Evolutionary conservation across 1,139 yeast genomes (phyloP).

Genomic region (Pichia sp.): DNA sequence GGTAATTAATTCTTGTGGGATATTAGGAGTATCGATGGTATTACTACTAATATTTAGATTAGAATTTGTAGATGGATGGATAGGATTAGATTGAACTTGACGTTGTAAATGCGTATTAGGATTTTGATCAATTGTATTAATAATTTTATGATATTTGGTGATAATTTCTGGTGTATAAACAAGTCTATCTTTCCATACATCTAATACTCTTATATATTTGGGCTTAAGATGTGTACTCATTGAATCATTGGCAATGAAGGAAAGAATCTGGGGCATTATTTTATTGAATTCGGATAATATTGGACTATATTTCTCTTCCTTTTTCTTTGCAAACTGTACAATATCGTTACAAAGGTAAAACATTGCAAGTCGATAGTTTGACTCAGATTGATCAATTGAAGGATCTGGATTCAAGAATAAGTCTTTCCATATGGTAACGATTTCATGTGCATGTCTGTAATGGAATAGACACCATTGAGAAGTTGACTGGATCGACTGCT

Average conservation of each 20-base stretch:
- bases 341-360: slow-evolving; percentile 78
- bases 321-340: slow-evolving; percentile 69
- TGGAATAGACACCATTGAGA: slow-evolving; percentile 85
- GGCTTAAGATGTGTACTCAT: slow-evolving; percentile 23
- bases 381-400: slow-evolving; percentile 29
- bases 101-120: background rate
- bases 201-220: slow-evolving; percentile 57
- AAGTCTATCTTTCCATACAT: slow-evolving; percentile 67
- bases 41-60: too few relatives aligned
- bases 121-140: background rate
- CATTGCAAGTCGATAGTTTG: slow-evolving; percentile 45
- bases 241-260: slow-evolving; percentile 23
- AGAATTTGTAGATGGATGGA: background rate
- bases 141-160: slow-evolving; percentile 15
- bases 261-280: slow-evolving; percentile 34
- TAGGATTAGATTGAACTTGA: background rate
- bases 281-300: slow-evolving; percentile 52
- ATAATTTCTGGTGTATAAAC: slow-evolving; percentile 36
- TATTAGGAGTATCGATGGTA: background rate
- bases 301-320: slow-evolving; percentile 48
- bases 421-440: slow-evolving; percentile 57
- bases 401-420: slow-evolving; percentile 27
- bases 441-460: slow-evolving; percentile 53
- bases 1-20: slow-evolving; percentile 7
- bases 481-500: slow-evolving; percentile 73